Conservation (phyloP, 2,329 filamentous ascomycete genomes). For the Alternaria sp. region DNA sequence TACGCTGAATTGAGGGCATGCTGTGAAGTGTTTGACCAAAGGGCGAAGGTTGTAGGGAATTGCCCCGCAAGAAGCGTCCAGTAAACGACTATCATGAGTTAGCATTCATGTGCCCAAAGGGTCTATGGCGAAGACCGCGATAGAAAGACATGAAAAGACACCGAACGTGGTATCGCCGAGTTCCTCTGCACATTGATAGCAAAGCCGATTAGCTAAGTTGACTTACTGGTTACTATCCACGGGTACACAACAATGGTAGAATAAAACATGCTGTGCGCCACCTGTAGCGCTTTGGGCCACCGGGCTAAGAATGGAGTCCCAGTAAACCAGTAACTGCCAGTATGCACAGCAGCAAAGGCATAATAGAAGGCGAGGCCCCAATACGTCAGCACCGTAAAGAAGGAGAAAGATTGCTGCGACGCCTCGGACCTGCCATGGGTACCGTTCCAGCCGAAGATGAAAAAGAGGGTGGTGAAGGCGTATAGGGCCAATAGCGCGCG, state of each 20-base stretch:
- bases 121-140: not conserved
- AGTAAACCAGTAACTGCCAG: constrained; percentile 66
- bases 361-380: constrained; percentile 87
- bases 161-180: not conserved
- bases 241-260: constrained; percentile 54
- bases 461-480: constrained; percentile 73
- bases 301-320: constrained; percentile 48
- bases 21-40: constrained; percentile 71
- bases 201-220: not conserved
- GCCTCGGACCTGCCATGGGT: constrained; percentile 58
- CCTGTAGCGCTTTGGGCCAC: constrained; percentile 50
- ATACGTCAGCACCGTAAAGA: constrained; percentile 83
- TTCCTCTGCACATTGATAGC: not conserved
- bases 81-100: constrained; percentile 49
- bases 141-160: not conserved
- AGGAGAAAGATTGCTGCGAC: constrained; percentile 70
- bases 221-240: constrained; percentile 56
- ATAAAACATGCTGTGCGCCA: constrained; percentile 53
- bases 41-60: constrained; percentile 46
- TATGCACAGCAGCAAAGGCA: constrained; percentile 72
- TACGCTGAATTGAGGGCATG: constrained; percentile 78
- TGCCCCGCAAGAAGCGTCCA: constrained; percentile 52
- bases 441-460: constrained; percentile 72
- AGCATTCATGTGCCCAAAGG: constrained; percentile 7
- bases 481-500: constrained; percentile 68